A percentile compares a stretch with the other conserved stretches of the same genome.
These are phyloP conservation scores for Phytophthora melonis DNA, from an alignment of 352 stramenopile genomes.

Conservation along the genomic window DNA sequence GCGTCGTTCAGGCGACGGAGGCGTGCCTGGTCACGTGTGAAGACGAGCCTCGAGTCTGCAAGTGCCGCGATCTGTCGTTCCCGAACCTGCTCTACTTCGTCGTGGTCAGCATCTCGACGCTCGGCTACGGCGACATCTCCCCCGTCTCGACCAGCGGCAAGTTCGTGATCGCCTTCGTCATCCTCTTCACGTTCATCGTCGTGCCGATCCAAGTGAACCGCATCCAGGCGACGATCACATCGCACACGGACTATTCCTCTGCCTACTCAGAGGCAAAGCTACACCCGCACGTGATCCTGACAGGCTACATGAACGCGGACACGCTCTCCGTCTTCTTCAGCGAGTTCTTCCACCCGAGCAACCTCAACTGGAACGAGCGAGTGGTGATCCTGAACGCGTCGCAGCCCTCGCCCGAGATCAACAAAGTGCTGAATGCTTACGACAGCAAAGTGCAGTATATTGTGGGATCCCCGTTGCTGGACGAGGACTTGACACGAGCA, in stretches of 20 bases:
- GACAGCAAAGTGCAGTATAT: slow-evolving; percentile 89
- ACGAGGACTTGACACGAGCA: slow-evolving; percentile 76
- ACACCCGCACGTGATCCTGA: slow-evolving; percentile 80
- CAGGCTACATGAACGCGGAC: slow-evolving; percentile 73
- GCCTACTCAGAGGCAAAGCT: slow-evolving; percentile 77
- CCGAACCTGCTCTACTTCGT: slow-evolving; percentile 86
- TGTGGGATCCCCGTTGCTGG: slow-evolving; percentile 79
- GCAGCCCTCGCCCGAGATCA: slow-evolving; percentile 69
- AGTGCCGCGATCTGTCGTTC: slow-evolving; percentile 72
- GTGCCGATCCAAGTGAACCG: slow-evolving; percentile 83
- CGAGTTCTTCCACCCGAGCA: slow-evolving; percentile 88
- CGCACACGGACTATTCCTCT: slow-evolving; percentile 81
- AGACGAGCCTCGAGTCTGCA: slow-evolving; percentile 36
- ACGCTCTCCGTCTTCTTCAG: slow-evolving; percentile 73
- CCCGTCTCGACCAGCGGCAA: slow-evolving; percentile 71
- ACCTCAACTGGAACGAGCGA: slow-evolving; percentile 86
- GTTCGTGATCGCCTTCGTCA: slow-evolving; percentile 83
- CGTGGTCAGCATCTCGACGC: slow-evolving; percentile 86
- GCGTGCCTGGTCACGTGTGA: slow-evolving; percentile 49
- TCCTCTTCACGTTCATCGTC: slow-evolving; percentile 86
- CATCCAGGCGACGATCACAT: slow-evolving; percentile 79
- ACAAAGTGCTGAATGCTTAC: slow-evolving; percentile 75
- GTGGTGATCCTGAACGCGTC: slow-evolving; percentile 79
- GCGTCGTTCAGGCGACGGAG: slow-evolving; percentile 76
- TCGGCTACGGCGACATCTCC: slow-evolving; percentile 86